Base-by-base conservation (phyloP, 176 grass and related monocot species). In the Avena sativa region DNA sequence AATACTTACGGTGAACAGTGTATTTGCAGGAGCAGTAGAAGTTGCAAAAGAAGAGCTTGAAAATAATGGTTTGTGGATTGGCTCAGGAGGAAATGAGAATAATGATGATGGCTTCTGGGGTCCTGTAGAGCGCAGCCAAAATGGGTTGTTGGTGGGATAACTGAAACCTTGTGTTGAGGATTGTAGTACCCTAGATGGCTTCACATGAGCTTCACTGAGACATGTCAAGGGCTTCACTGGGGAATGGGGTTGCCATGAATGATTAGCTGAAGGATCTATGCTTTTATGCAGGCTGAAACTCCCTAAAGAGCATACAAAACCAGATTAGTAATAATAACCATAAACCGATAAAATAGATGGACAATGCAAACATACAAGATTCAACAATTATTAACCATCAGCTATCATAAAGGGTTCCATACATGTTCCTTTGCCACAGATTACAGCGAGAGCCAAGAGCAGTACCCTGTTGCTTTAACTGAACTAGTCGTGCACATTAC, bases 1-100 rank as follows among this genome's bases (percentile, higher is more conserved):
- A 47, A 60, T 49, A 71, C 85, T 80, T 61, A 80, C 65, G 71
- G 64, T 59, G 61, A 52, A 71, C 4, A 15, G 36, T 84, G 82
- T 7, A 74, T 62, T 15, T 32, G 53, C 14, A 76, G 71, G 73
- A 75, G 71, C 16, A 78, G 62, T 57, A 79, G 38, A 74, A 48
- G 64, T 52, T 71, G 38, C 50, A 68, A 9, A 6, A 67, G 30
- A 51, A 10, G 72, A 85, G 26, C 20, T 67, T 55, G 48, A 67
- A 66, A 36, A 65, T 14, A 36, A 50, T 26, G 83, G 25, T 5
- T 47, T 72, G 28, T 66, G 44, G 79, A 81, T 68, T 72, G 69
- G 61, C 79, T 51, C 16, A 23, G 9, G 11, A 57, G 55, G 21
- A 44, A 12, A 55, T 15, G 65, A 52, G 32, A 70, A 68, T 28